Conservation (phyloP, 345 rosid genomes). For the Odontarrhena argentea region DNA sequence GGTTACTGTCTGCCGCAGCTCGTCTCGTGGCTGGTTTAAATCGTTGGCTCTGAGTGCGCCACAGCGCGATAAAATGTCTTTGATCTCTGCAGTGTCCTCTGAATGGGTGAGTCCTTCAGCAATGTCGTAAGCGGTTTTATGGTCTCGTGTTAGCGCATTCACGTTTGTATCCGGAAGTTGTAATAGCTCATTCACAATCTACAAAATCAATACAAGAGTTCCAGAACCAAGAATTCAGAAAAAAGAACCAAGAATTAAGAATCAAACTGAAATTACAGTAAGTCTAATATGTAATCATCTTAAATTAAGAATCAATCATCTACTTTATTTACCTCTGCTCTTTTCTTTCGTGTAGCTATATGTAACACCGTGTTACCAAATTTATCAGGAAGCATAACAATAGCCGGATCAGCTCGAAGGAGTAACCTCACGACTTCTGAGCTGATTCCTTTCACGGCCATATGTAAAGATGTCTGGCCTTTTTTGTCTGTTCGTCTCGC, state of each 20-base stretch:
- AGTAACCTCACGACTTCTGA: conserved; percentile 66
- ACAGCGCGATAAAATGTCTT: conserved; percentile 53
- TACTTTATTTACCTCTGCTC: conserved; percentile 59
- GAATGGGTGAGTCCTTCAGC: conserved; percentile 83
- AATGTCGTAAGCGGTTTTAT: conserved; percentile 78
- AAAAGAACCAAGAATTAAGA: too few species aligned
- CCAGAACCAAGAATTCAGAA: neutral
- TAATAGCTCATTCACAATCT: conserved; percentile 75
- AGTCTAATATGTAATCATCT: too few species aligned
- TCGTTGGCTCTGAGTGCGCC: conserved; percentile 81
- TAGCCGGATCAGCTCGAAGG: conserved; percentile 71
- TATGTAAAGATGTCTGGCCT: conserved; percentile 92
- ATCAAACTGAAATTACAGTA: neutral
- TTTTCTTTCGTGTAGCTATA: conserved; percentile 85
- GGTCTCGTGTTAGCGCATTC: conserved; percentile 77
- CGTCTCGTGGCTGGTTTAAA: conserved; percentile 78
- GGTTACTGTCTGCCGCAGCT: conserved; percentile 72
- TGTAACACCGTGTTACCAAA: conserved; percentile 82
- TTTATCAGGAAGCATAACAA: conserved; percentile 84
- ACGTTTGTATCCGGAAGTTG: conserved; percentile 69
- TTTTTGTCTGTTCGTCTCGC: conserved; percentile 89
- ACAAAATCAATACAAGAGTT: conserved; percentile 3
- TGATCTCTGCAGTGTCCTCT: conserved; percentile 66
- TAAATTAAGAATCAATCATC: neutral
- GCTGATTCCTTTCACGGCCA: conserved; percentile 94